A percentile compares a stretch with the other conserved stretches of the same genome.
phyloP scores from a whole-genome alignment of 495 filamentous ascomycete species.

The Eremomyces bilateralis region DNA sequence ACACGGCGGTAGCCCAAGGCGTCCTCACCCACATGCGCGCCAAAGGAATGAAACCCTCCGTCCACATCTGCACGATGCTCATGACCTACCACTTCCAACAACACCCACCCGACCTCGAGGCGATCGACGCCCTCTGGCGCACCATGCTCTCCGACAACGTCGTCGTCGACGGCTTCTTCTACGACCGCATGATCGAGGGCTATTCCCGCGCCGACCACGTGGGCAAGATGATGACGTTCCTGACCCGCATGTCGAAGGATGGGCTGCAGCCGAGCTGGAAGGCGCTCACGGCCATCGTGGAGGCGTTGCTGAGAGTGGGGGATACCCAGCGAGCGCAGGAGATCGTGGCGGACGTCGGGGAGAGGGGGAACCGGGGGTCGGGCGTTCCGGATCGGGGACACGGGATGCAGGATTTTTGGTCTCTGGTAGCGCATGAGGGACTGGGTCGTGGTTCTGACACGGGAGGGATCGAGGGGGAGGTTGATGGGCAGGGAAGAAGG shows the following conservation, averaged over 20 bases:
- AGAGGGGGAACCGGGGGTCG: too few species aligned
- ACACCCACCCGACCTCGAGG: slow-evolving; percentile 31
- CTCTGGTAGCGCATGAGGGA: too few species aligned
- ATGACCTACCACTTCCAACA: slow-evolving; percentile 40
- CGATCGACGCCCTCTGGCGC: slow-evolving; percentile 31
- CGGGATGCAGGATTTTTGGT: too few species aligned
- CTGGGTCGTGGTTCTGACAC: too few species aligned
- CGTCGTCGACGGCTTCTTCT: slow-evolving; percentile 34
- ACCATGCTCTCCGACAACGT: slow-evolving; percentile 20
- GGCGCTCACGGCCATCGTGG: not conserved
- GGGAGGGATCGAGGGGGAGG: too few species aligned
- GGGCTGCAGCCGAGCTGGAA: not conserved
- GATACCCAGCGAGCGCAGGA: not conserved
- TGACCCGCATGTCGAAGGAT: slow-evolving; percentile 18
- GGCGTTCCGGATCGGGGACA: too few species aligned
- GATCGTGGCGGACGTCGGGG: not conserved
- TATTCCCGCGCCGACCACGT: slow-evolving; percentile 30
- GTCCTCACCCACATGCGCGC: slow-evolving; percentile 37
- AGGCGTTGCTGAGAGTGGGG: not conserved
- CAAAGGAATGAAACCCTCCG: slow-evolving; percentile 26
- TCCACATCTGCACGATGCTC: slow-evolving; percentile 48
- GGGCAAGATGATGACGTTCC: slow-evolving; percentile 27
- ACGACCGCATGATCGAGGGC: slow-evolving; percentile 42
- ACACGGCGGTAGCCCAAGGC: slow-evolving; percentile 29
- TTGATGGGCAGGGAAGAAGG: too few species aligned